Conservation (phyloP, 805 yeast genomes). For the Wickerhamiella slavikovae region DNA sequence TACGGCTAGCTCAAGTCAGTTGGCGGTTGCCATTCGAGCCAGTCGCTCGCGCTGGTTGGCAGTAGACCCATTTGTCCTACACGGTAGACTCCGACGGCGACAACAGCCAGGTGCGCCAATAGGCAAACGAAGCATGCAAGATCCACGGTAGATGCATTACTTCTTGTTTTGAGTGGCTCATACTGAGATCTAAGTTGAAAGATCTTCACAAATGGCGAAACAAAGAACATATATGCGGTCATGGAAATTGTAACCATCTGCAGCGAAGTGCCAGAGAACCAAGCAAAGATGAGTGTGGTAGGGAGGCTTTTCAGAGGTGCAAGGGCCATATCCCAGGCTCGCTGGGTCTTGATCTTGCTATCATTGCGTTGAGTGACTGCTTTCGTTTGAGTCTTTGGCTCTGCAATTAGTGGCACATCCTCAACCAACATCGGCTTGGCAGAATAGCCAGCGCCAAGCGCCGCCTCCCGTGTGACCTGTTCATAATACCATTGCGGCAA, state of each 20-base stretch:
- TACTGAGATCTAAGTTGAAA: constrained; percentile 37
- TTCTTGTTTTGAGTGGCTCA: constrained; percentile 14
- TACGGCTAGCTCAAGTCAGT: too few species aligned
- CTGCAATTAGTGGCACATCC: constrained; percentile 3
- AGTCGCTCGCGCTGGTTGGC: constrained; percentile 73
- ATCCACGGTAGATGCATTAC: constrained; percentile 13
- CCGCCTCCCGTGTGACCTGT: constrained; percentile 9
- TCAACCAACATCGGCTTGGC: constrained; percentile 4
- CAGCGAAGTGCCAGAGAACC: constrained; percentile 77
- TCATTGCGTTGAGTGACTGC: constrained; percentile 7
- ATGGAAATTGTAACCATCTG: constrained; percentile 84
- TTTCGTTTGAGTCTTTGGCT: constrained; percentile 1
- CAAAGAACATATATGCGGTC: constrained; percentile 60
- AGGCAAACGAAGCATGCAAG: constrained; percentile 29
- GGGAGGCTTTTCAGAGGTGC: constrained; percentile 77
- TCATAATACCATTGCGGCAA: constrained; percentile 15
- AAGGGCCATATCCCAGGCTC: constrained; percentile 73
- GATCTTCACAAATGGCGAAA: constrained; percentile 55
- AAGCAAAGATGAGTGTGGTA: constrained; percentile 75
- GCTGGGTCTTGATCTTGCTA: constrained; percentile 21
- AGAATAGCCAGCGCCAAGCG: constrained; percentile 5
- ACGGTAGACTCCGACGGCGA: constrained; percentile 70
- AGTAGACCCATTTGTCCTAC: constrained; percentile 73
- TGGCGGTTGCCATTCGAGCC: constrained; percentile 68
- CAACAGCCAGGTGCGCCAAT: constrained; percentile 28